These are phyloP conservation scores for Cladosporium cucumerinum DNA, from an alignment of 2,329 filamentous ascomycete species.

Conservation along the genomic window DNA sequence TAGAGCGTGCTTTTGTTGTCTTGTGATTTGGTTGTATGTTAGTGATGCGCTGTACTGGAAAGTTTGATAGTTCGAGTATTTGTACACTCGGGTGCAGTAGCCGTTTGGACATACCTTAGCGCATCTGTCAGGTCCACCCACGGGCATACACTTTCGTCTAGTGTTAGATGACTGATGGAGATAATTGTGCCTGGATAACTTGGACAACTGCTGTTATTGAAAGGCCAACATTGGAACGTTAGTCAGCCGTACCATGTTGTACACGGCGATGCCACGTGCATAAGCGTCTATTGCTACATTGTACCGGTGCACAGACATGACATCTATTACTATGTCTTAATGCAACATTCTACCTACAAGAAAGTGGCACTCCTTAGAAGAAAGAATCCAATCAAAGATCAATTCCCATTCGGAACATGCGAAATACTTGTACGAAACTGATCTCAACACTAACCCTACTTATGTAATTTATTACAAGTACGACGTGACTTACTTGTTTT, in stretches of 20 bases:
- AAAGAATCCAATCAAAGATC: background rate
- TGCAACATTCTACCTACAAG: background rate
- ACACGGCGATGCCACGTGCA: background rate
- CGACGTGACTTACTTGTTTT: background rate
- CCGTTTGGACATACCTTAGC: background rate
- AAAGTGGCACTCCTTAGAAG: background rate
- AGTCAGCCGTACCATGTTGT: background rate
- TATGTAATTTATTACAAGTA: too few relatives aligned
- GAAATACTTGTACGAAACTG: background rate
- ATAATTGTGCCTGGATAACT: background rate
- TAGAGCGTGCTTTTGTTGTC: background rate
- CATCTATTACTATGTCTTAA: background rate
- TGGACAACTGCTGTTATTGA: background rate
- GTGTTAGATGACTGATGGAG: background rate
- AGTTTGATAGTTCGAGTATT: background rate
- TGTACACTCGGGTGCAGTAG: background rate
- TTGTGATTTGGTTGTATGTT: background rate
- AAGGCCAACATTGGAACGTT: background rate
- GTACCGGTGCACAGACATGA: background rate
- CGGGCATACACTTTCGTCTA: background rate
- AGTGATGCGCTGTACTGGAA: too few relatives aligned
- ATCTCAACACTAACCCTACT: background rate
- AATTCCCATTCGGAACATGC: rapidly evolving
- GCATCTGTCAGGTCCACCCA: background rate
- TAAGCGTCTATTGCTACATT: too few relatives aligned